These are phyloP conservation scores for Jackrogersella minutella DNA, from an alignment of 495 filamentous ascomycete species.

Conservation along the genomic window DNA sequence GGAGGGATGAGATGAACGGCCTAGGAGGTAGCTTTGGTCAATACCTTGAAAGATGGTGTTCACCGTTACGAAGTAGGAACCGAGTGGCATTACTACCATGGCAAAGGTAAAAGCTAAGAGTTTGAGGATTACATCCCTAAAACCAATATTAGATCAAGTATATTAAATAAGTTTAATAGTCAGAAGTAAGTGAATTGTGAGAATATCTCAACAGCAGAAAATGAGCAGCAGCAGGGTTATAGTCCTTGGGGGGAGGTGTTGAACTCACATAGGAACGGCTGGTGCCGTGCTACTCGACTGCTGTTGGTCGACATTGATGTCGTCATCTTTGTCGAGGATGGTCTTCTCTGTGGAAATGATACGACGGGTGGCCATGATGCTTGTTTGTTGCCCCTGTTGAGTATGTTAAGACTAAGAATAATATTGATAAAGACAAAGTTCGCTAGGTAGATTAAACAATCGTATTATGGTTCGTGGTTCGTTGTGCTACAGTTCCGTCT, in stretches of 20 bases:
- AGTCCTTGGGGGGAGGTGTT: neutral
- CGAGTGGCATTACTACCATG: conserved; percentile 86
- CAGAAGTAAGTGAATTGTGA: neutral
- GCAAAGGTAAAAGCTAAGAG: conserved; percentile 88
- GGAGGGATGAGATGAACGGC: neutral
- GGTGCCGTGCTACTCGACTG: conserved; percentile 60
- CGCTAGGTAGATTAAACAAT: neutral
- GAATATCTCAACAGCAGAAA: neutral
- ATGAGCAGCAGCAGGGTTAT: neutral
- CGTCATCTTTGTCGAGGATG: conserved; percentile 62
- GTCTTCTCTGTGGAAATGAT: conserved; percentile 63
- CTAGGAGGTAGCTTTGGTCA: neutral
- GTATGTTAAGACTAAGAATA: neutral
- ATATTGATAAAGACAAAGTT: neutral
- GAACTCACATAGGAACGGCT: conserved; percentile 77
- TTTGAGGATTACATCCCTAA: conserved; percentile 86
- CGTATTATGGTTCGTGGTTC: conserved; percentile 12
- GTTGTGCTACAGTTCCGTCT: conserved; percentile 5
- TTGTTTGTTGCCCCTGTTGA: neutral
- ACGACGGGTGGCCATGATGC: conserved; percentile 66
- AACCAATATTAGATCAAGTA: conserved; percentile 23
- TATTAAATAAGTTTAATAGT: neutral
- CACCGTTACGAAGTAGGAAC: conserved; percentile 83
- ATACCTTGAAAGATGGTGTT: conserved; percentile 80
- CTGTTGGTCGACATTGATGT: conserved; percentile 49